Base-by-base conservation (phyloP, 108 stramenopile species). In the Epipyxis sp. region DNA sequence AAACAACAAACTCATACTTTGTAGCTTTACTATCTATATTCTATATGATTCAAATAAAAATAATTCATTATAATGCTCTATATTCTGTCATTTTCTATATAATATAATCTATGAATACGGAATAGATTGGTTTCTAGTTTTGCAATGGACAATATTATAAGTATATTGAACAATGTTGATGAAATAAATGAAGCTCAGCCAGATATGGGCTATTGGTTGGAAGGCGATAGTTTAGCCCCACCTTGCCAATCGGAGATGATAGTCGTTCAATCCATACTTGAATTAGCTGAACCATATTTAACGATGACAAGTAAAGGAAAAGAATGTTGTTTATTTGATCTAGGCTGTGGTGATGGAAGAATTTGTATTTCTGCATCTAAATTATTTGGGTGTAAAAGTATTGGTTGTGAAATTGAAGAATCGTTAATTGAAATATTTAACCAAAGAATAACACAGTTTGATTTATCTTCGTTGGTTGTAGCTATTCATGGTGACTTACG, bases 291-390 rank as follows among this genome's bases (percentile, higher is more conserved):
- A 30, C 76, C 76, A 0, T 76, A 80, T 29, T 79, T 77, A 59
- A 69, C 79, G 25, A 3, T 10, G 1, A 1, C 78, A 10, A 1
- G 25, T 77, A 58, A 78, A 27, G n/a, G n/a, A n/a, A n/a, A n/a
- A n/a, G n/a, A n/a, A n/a, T n/a, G n/a, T n/a, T n/a, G n/a, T n/a
- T 59, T 85, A 34, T 83, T 67, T 43, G 84, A 85, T 40, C 82
- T 85, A 27, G 84, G 84, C 37, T 85, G 84, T 40, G 84, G 84
- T 25, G 84, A 85, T 40, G 84, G 84, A 0, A 79, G 84, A 57
- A 77, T 85, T 39, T 83, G 82, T 61, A 74, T 83, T n/a, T 79
- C 79, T 27, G 84, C 84, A 32, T 79, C 82, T 42, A 69, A 78
- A 35, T 37, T 42, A 40, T 71, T 79, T 1, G 82, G 78, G 1